Evolutionary conservation across 2,329 filamentous ascomycete genomes (phyloP).

Genomic region (Phyllosticta citrichinensis): DNA sequence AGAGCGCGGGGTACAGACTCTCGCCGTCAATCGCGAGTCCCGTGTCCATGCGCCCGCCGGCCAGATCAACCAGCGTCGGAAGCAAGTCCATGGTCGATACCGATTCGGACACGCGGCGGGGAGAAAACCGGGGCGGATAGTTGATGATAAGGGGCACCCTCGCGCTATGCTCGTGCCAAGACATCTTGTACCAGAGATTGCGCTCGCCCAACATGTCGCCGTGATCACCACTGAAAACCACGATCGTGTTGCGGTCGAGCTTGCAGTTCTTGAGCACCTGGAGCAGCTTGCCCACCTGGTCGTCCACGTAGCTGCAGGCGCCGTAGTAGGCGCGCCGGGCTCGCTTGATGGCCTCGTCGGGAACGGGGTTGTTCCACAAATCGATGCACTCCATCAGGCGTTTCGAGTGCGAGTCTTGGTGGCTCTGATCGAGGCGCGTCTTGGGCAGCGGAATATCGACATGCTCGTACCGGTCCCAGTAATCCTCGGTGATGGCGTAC

Average conservation of each 20-base stretch:
- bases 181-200: slow-evolving; percentile 96
- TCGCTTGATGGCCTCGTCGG: slow-evolving; percentile 74
- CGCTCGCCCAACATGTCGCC: slow-evolving; percentile 94
- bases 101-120: slow-evolving; percentile 69
- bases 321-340: slow-evolving; percentile 87
- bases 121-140: slow-evolving; percentile 63
- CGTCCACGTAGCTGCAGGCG: slow-evolving; percentile 86
- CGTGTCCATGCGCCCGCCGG: slow-evolving; percentile 57
- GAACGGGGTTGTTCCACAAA: slow-evolving; percentile 73
- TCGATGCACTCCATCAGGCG: slow-evolving; percentile 80
- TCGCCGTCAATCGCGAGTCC: slow-evolving; percentile 77
- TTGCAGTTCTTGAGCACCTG: slow-evolving; percentile 68
- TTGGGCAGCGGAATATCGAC: slow-evolving; percentile 80
- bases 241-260: slow-evolving; percentile 74
- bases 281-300: slow-evolving; percentile 77
- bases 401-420: slow-evolving; percentile 80
- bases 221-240: slow-evolving; percentile 89
- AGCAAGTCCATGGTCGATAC: slow-evolving; percentile 88
- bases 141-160: slow-evolving; percentile 81
- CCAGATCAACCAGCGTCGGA: slow-evolving; percentile 77
- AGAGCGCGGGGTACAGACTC: slow-evolving; percentile 69
- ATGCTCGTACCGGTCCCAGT: slow-evolving; percentile 84
- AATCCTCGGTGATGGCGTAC: slow-evolving; percentile 87
- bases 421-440: slow-evolving; percentile 65
- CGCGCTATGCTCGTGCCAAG: slow-evolving; percentile 84